These are phyloP conservation scores for Boletus patriciae DNA, from an alignment of 768 basidiomycete genomes.

Conservation along the genomic window DNA sequence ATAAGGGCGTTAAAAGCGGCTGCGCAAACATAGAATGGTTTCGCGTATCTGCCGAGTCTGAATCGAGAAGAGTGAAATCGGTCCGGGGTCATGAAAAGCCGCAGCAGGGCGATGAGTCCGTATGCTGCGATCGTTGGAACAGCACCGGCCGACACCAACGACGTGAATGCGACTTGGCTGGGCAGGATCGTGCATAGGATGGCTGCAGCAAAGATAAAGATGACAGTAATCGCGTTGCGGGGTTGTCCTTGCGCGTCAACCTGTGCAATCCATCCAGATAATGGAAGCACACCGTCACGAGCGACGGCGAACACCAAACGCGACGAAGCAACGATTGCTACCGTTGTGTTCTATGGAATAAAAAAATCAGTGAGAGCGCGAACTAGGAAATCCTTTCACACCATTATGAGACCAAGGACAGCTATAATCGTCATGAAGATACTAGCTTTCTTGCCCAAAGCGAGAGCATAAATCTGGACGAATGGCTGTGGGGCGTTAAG, in stretches of 20 bases:
- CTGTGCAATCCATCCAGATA: conserved; percentile 78
- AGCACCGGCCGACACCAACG: conserved; percentile 81
- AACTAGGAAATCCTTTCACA: conserved; percentile 35
- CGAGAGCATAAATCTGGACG: conserved; percentile 82
- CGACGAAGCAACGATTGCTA: conserved; percentile 86
- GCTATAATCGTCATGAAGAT: conserved; percentile 89
- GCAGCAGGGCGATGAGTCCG: conserved; percentile 73
- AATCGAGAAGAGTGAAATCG: conserved; percentile 74
- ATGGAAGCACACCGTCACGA: conserved; percentile 88
- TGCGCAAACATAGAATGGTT: conserved; percentile 67
- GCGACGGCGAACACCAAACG: conserved; percentile 90
- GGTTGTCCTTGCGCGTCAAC: conserved; percentile 76
- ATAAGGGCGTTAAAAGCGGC: conserved; percentile 72
- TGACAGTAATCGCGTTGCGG: conserved; percentile 82
- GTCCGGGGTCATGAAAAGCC: conserved; percentile 75
- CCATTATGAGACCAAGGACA: conserved; percentile 80
- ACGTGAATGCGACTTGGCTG: conserved; percentile 89
- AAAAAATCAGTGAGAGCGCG: neutral
- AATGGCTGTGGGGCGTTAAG: conserved; percentile 88
- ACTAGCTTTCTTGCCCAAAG: conserved; percentile 75
- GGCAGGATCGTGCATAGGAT: conserved; percentile 88
- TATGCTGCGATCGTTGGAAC: conserved; percentile 89
- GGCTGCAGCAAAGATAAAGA: conserved; percentile 71
- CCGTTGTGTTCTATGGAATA: conserved; percentile 68
- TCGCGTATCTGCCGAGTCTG: conserved; percentile 63